Evolutionary conservation across 1,284 basidiomycete species (phyloP), one percentile per base, ranked within the genome.

Genomic region (Trametes polyzona): DNA sequence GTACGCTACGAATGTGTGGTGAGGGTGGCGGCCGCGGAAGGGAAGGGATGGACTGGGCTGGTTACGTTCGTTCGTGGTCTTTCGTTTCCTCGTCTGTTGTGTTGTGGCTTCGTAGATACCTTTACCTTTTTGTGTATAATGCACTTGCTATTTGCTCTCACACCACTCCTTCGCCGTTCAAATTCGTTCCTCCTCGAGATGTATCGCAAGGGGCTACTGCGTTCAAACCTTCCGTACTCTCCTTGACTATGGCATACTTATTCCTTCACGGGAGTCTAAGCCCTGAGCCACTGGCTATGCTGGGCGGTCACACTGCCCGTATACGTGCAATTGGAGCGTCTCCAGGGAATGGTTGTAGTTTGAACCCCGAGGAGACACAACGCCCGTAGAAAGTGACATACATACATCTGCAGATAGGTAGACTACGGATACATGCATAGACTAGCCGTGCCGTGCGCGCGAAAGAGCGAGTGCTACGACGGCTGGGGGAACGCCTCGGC

Each of bases 401-500:
- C 23, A 35, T 47, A 40, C 47, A 39, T 3, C 27, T 46, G 30
- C n/a, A 39, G 2, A 5, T 19, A 16, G 32, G 44, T 19, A 23
- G 8, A 21, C 19, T 49, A 24, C 46, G 30, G 44, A 35, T 47
- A 47, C 44, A 49, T 29, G 36, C n/a, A n/a, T n/a, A n/a, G n/a
- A n/a, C n/a, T n/a, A n/a, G n/a, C n/a, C n/a, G n/a, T n/a, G n/a
- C n/a, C n/a, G 27, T 19, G 10, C 27, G 2, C 2, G 16, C 26
- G 11, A 21, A 9, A 4, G 17, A 11, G 17, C 16, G 23, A 11
- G 16, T 11, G 33, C 48, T 65, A 68, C 27, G 65, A 67, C 12
- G 69, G 68, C 17, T 67, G 63, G 2, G 70, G 64, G 49, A 65
- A 74, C 10, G 67, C 62, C n/a, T 71, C 65, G 3, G 57, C 58